A percentile compares a stretch with the other conserved stretches of the same genome.
These are phyloP conservation scores for Russula foetens DNA, from an alignment of 768 basidiomycete genomes.

Conservation along the genomic window DNA sequence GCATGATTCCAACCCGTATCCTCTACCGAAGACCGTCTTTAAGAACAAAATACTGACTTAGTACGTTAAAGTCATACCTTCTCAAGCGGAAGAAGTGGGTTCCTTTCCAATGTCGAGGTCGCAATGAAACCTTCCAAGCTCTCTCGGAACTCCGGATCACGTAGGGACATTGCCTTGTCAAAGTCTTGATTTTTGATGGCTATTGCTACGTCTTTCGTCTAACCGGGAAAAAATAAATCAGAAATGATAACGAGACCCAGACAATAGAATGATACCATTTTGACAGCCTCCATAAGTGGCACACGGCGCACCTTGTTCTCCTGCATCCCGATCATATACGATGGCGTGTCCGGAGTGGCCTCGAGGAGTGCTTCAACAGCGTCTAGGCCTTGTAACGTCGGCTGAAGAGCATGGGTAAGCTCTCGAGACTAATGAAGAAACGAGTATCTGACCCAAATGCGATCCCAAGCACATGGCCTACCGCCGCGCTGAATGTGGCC, in stretches of 20 bases:
- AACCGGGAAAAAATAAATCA: slow-evolving; percentile 15
- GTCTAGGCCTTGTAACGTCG: slow-evolving; percentile 92
- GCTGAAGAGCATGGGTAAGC: slow-evolving; percentile 37
- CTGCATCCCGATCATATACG: slow-evolving; percentile 93
- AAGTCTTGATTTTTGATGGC: slow-evolving; percentile 84
- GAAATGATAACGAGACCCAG: background rate
- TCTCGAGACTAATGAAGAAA: background rate
- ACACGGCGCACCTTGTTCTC: slow-evolving; percentile 95
- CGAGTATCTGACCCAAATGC: slow-evolving; percentile 56
- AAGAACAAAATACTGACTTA: background rate
- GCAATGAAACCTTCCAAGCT: slow-evolving; percentile 77
- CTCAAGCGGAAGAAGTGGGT: slow-evolving; percentile 27
- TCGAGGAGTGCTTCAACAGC: slow-evolving; percentile 85
- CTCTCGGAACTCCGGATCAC: slow-evolving; percentile 90
- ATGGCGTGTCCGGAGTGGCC: slow-evolving; percentile 82
- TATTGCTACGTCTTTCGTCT: slow-evolving; percentile 82
- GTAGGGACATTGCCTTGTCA: slow-evolving; percentile 73
- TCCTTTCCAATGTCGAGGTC: slow-evolving; percentile 50
- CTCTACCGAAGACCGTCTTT: slow-evolving; percentile 34
- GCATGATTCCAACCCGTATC: slow-evolving; percentile 76
- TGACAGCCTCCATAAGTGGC: slow-evolving; percentile 89
- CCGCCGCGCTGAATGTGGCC: slow-evolving; percentile 98
- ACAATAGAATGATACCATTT: slow-evolving; percentile 44
- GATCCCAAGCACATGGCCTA: slow-evolving; percentile 85
- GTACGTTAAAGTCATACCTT: slow-evolving; percentile 21